Evolutionary conservation across 805 yeast species (phyloP), one percentile per base, ranked within the genome.

Genomic region (Schwanniomyces occidentalis): DNA sequence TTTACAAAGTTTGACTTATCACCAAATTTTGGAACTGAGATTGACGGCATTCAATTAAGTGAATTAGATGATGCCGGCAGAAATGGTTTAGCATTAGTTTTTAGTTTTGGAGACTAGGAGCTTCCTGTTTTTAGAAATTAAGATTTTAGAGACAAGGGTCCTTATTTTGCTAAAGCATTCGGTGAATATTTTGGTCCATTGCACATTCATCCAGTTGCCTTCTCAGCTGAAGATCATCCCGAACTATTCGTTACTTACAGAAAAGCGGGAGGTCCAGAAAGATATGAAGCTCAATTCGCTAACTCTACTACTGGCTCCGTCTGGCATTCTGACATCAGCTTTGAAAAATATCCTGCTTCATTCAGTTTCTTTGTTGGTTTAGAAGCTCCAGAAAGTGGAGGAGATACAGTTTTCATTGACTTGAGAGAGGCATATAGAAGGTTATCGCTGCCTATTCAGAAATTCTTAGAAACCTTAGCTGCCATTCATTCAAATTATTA

Each of bases 281-380:
- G 56, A 9, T 47, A 51, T 34, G 42, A 40, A 2, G 29, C 18
- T 4, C 43, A 37, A 13, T 54, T 52, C 35, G 46, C 40, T 6
- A 26, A 31, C 16, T 31, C 38, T 14, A 20, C 28, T 9, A 15
- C 28, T 14, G 46, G 28, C 7, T n/a, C n/a, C n/a, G n/a, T n/a
- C n/a, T 54, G 58, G 58, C 60, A 54, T 38, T 50, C 58, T 15
- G 60, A 54, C 26, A 45, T 52, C 24, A 42, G 50, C 32, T 52
- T 50, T 37, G 60, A 52, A 25, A 41, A 50, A 24, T 50, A 50
- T 30, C 60, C 60, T 1, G 37, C 60, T 6, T 49, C 56, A 5
- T 51, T 52, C 37, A 44, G 54, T 9, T 42, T 51, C 33, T 52
- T 54, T 25, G 56, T 49, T 23, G 54, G 52, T 8, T 47, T 51